These are phyloP conservation scores for Heliamphora pulchella DNA, from an alignment of 179 eudicot genomes.

Conservation along the genomic window DNA sequence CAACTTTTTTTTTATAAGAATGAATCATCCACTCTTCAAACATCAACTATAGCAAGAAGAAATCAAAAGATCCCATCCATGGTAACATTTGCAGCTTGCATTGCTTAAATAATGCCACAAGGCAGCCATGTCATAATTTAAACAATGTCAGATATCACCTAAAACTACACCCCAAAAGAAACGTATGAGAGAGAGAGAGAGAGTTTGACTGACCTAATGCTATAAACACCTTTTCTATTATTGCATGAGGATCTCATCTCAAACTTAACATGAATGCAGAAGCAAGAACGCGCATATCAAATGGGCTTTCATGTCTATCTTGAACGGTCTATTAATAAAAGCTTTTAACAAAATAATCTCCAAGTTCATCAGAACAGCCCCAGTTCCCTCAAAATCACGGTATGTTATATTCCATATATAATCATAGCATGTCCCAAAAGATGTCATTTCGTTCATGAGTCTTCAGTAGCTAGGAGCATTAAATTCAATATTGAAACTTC, in stretches of 20 bases:
- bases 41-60: slow-evolving; percentile 5
- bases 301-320: background rate
- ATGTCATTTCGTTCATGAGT: background rate
- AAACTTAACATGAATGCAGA: background rate
- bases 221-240: too few species aligned
- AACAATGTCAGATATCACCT: background rate
- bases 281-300: background rate
- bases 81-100: background rate
- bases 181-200: background rate
- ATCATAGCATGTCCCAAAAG: background rate
- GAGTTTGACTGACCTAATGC: background rate
- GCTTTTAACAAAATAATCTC: background rate
- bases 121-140: background rate
- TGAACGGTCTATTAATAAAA: background rate
- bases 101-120: background rate
- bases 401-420: background rate
- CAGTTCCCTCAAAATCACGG: background rate
- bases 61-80: slow-evolving; percentile 9
- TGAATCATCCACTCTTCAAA: background rate
- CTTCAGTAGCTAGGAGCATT: background rate
- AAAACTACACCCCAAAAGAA: background rate
- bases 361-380: background rate
- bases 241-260: too few species aligned
- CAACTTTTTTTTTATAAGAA: too few species aligned
- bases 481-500: background rate